Percentiles rank a stretch among this genome's conserved stretches.
These are phyloP conservation scores for Pseudophaeomoniella oleicola DNA, from an alignment of 2,329 filamentous ascomycete genomes.

Conservation along the genomic window DNA sequence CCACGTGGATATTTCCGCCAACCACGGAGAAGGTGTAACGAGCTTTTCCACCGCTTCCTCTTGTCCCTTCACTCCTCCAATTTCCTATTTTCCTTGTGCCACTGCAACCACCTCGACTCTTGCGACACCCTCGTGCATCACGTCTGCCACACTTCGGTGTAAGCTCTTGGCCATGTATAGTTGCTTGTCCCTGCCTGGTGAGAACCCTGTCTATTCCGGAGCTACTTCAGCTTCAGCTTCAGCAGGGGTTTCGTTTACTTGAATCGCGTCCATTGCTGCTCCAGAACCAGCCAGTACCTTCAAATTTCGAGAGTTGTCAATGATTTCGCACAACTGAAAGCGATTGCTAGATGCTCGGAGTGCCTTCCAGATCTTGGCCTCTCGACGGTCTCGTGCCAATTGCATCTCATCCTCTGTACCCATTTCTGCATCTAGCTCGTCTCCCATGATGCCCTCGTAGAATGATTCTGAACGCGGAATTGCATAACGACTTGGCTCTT, in stretches of 20 bases:
- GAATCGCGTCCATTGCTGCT: not conserved
- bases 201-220: no score
- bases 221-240: no score
- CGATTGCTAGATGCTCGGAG: slow-evolving; percentile 62
- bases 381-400: slow-evolving; percentile 53
- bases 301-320: slow-evolving; percentile 66
- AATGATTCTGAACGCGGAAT: slow-evolving; percentile 59
- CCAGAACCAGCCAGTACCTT: slow-evolving; percentile 30
- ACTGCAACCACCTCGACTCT: no score
- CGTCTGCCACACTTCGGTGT: no score
- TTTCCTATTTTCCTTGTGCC: no score
- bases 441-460: slow-evolving; percentile 57
- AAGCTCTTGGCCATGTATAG: no score
- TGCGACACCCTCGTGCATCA: no score
- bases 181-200: no score
- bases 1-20: no score
- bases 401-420: slow-evolving; percentile 50
- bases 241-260: not conserved
- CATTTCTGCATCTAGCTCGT: slow-evolving; percentile 78
- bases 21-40: no score
- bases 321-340: slow-evolving; percentile 68
- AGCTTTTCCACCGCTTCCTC: no score
- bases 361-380: slow-evolving; percentile 82
- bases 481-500: slow-evolving; percentile 45
- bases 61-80: no score